Evolutionary conservation across 495 filamentous ascomycete genomes (phyloP), one percentile per base, ranked within the genome.

Genomic region (Platismatia glauca): DNA sequence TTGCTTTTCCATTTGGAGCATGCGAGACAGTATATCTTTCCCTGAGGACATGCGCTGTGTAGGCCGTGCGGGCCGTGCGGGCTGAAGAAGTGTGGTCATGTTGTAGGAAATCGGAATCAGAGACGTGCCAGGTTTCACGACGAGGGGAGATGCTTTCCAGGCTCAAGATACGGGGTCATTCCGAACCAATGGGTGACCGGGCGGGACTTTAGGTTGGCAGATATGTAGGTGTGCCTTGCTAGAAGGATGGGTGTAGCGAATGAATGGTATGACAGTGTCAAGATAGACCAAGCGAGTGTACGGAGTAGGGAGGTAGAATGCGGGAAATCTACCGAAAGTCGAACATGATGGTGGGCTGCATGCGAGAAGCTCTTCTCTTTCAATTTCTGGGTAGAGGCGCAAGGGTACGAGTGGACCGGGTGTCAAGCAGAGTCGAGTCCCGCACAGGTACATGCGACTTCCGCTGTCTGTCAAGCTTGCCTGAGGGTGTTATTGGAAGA

Each of bases 1-100:
- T 58, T 68, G 66, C 62, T 70, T 68, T 46, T 70, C 68, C 58
- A 70, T 59, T 60, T 68, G 68, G 16, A 70, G 61, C 68, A 70
- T 70, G 39, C 62, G 61, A 29, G 66, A 66, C 20, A 70, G 61
- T 34, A 68, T 64, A 31, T 68, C 63, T 31, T 66, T 66, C 22
- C 65, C 65, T 33, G 53, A 57, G 33, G 59, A 57, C 53, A 27
- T 44, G 35, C 64, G 64, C 27, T 59, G 55, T 62, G 63, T 60
- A 18, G 60, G 58, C 27, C 37, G 65, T 52, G 59, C 52, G 16
- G 59, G 58, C 33, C 37, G 66, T 46, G 60, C 55, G 24, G 33
- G 41, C 27, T 48, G 55, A 50, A 35, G 61, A 52, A 55, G 22
- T 20, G 61, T 63, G 38, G 61, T 34, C 61, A 63, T 62, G 0